A percentile compares a stretch with the other conserved stretches of the same genome.
Evolutionary conservation across 164 flowering plant species (phyloP).

Genomic region (Warburgia ugandensis): DNA sequence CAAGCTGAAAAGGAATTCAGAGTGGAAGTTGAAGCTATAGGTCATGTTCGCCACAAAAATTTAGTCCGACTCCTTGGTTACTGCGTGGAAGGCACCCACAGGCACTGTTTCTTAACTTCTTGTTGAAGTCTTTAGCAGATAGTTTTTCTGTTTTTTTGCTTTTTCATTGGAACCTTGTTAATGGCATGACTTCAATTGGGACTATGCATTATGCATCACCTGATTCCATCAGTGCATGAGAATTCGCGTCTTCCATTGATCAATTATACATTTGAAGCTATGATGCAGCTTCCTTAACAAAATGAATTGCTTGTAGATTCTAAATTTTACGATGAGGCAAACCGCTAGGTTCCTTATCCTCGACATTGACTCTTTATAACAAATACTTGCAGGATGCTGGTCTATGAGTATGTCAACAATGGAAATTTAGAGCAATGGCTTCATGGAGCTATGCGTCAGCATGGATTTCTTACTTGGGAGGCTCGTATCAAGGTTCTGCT

Average conservation of each 20-base stretch:
- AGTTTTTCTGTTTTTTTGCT: not conserved
- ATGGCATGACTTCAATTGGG: no score
- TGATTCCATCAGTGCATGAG: no score
- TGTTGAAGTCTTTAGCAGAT: no score
- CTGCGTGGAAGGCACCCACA: constrained; percentile 89
- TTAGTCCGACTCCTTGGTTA: constrained; percentile 86
- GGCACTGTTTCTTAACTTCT: constrained; percentile 48
- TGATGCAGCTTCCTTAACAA: no score
- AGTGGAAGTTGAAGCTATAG: constrained; percentile 94
- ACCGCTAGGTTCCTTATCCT: not conserved
- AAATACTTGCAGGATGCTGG: constrained; percentile 63
- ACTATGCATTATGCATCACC: no score
- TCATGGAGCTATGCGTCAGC: constrained; percentile 74
- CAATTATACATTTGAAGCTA: no score
- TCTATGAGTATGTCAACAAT: constrained; percentile 85
- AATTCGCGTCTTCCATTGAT: no score
- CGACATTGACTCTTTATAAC: not conserved
- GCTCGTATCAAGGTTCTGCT: constrained; percentile 75
- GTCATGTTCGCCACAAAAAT: constrained; percentile 88
- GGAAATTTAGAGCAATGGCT: constrained; percentile 90
- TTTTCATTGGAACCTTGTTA: not conserved
- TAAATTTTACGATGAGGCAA: not conserved
- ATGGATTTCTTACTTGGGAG: constrained; percentile 87
- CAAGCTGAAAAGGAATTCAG: constrained; percentile 94
- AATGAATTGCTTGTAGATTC: not conserved